Percentiles rank a stretch among this genome's conserved stretches.
These are phyloP conservation scores for Penicillium longicatenatum DNA, from an alignment of 495 filamentous ascomycete species.

Conservation along the genomic window DNA sequence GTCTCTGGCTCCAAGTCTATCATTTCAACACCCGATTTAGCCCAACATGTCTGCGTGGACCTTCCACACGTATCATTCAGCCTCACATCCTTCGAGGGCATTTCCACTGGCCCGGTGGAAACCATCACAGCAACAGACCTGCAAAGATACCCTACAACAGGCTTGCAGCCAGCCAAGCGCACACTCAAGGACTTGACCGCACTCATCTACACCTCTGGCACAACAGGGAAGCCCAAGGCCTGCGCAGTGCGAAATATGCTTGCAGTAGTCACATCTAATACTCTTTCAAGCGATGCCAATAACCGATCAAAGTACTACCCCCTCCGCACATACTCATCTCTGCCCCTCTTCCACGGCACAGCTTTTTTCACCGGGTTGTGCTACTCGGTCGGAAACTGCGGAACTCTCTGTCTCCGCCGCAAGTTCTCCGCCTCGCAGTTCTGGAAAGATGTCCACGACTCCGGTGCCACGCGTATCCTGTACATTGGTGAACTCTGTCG, in stretches of 20 bases:
- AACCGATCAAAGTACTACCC: slow-evolving; percentile 46
- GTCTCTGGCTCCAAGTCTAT: slow-evolving; percentile 68
- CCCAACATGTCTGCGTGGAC: slow-evolving; percentile 37
- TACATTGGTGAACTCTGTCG: slow-evolving; percentile 95
- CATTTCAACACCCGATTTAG: slow-evolving; percentile 56
- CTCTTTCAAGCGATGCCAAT: slow-evolving; percentile 37
- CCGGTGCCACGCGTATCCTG: slow-evolving; percentile 79
- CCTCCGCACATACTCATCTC: slow-evolving; percentile 82
- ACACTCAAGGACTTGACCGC: slow-evolving; percentile 57
- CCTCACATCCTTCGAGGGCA: slow-evolving; percentile 40
- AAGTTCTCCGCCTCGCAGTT: slow-evolving; percentile 87
- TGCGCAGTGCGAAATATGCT: slow-evolving; percentile 72
- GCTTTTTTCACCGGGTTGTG: slow-evolving; percentile 68
- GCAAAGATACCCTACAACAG: slow-evolving; percentile 39
- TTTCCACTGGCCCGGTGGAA: slow-evolving; percentile 59
- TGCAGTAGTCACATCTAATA: slow-evolving; percentile 44
- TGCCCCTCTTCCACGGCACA: slow-evolving; percentile 89
- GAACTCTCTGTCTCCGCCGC: slow-evolving; percentile 53
- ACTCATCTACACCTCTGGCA: slow-evolving; percentile 85
- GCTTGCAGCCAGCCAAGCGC: slow-evolving; percentile 37
- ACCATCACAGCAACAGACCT: slow-evolving; percentile 46
- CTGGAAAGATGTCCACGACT: slow-evolving; percentile 78
- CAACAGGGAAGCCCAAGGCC: slow-evolving; percentile 89
- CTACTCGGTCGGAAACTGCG: slow-evolving; percentile 42
- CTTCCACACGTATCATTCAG: slow-evolving; percentile 45